phyloP scores from a whole-genome alignment of 805 yeast species.

The Schizosaccharomyces osmophilus region DNA sequence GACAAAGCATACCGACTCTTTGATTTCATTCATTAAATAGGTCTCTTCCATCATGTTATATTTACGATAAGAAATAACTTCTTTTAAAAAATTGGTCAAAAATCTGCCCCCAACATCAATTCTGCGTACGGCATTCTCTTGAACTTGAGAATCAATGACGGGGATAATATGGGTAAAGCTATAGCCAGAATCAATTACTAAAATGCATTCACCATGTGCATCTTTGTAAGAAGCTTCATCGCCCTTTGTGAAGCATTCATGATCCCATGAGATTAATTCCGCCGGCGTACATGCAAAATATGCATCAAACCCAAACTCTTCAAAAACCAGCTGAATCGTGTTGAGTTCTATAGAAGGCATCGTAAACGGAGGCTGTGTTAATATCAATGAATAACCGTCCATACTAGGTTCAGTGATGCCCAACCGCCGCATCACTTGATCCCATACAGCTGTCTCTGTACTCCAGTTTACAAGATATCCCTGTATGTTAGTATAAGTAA shows the following conservation, averaged over 20 bases:
- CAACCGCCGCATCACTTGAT: conserved; percentile 19
- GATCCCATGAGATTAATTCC: conserved; percentile 6
- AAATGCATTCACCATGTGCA: conserved; percentile 28
- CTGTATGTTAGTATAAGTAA: background rate
- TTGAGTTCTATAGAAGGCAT: conserved; percentile 59
- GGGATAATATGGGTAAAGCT: conserved; percentile 76
- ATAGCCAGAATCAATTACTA: conserved; percentile 74
- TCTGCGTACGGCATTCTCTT: conserved; percentile 52
- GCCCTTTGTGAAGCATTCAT: background rate
- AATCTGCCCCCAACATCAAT: conserved; percentile 72
- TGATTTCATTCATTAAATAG: conserved; percentile 55
- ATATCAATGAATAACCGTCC: conserved; percentile 25
- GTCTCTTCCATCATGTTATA: conserved; percentile 88
- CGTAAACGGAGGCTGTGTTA: conserved; percentile 63
- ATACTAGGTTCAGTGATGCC: background rate
- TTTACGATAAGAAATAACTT: conserved; percentile 68
- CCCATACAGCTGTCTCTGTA: conserved; percentile 74
- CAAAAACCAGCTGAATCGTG: conserved; percentile 80
- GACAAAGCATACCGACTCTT: conserved; percentile 54
- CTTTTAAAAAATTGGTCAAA: conserved; percentile 60
- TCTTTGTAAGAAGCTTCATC: background rate
- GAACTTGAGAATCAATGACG: conserved; percentile 49
- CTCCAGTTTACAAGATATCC: conserved; percentile 88
- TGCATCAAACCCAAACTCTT: conserved; percentile 62
- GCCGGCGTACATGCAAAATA: conserved; percentile 37